A percentile compares a stretch with the other conserved stretches of the same genome.
Conservation (phyloP, 1,139 yeast species). For the Pichia sp. region DNA sequence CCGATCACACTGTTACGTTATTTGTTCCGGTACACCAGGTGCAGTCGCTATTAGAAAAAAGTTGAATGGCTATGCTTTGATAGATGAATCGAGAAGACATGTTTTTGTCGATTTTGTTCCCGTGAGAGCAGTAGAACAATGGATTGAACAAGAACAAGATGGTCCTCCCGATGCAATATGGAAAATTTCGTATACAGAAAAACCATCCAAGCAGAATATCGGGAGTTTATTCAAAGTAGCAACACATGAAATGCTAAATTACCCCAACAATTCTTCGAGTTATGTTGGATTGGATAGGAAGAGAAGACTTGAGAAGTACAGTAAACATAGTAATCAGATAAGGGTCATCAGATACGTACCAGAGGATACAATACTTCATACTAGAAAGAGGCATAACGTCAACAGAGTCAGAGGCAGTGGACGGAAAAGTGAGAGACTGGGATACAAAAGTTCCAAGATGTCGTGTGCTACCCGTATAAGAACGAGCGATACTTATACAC, state of each 20-base stretch:
- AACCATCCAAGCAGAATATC: conserved; percentile 33
- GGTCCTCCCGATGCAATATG: conserved; percentile 46
- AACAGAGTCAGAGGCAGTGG: neutral
- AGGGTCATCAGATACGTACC: conserved; percentile 1
- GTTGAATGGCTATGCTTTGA: conserved; percentile 39
- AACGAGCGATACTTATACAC: neutral
- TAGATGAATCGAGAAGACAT: neutral
- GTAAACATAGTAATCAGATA: neutral
- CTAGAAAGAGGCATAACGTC: neutral
- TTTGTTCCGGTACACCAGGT: conserved; percentile 40
- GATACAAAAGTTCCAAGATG: neutral
- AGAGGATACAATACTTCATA: neutral
- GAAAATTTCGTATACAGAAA: conserved; percentile 38
- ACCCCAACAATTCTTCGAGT: conserved; percentile 28
- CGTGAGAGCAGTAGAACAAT: conserved; percentile 42
- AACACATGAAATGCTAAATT: conserved; percentile 40
- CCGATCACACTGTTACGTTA: conserved; percentile 43
- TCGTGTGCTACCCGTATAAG: neutral
- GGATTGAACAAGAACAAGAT: conserved; percentile 46
- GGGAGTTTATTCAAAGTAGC: conserved; percentile 34
- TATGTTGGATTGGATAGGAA: too few species aligned
- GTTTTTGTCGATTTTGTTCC: conserved; percentile 43
- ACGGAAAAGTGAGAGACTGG: neutral
- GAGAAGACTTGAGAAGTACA: neutral
- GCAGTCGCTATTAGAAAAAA: conserved; percentile 37